Conservation (phyloP, 2,329 filamentous ascomycete genomes). For the Chrysoporthe cubensis region DNA sequence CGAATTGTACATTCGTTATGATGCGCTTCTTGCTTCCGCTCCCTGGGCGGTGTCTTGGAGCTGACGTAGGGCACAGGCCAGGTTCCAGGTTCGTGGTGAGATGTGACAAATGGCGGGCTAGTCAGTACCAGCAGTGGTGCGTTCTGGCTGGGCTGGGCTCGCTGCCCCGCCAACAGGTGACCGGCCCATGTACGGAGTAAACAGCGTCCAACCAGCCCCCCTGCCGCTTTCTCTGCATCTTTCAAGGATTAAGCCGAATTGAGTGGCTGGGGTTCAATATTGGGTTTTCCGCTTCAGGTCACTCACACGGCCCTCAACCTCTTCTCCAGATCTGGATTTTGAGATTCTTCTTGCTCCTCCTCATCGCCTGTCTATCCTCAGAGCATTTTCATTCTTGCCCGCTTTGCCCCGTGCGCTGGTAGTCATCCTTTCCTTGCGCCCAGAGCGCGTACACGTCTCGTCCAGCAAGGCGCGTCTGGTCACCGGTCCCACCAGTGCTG, state of each 20-base stretch:
- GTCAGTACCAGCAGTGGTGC: not conserved
- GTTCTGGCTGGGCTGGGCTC: not conserved
- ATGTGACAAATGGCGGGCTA: not conserved
- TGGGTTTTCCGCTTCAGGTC: constrained; percentile 6
- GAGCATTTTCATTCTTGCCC: not conserved
- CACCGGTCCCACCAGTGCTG: constrained; percentile 16
- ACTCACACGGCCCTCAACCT: constrained; percentile 4
- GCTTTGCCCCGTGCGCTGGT: constrained; percentile 4
- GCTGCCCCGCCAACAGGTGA: constrained; percentile 18
- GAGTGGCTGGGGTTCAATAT: constrained; percentile 15
- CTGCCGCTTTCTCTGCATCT: constrained; percentile 11
- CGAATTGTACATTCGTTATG: not conserved
- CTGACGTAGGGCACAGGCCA: constrained; percentile 7
- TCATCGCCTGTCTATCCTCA: constrained; percentile 1
- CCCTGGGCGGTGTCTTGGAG: not conserved
- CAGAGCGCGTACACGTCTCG: constrained; percentile 24
- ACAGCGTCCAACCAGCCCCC: constrained; percentile 17
- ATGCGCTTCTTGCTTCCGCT: constrained; percentile 2
- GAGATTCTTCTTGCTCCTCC: constrained; percentile 9
- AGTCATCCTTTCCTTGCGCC: constrained; percentile 15
- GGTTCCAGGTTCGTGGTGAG: not conserved
- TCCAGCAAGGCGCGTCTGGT: constrained; percentile 11
- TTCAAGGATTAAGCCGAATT: constrained; percentile 16
- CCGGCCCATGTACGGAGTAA: constrained; percentile 12
- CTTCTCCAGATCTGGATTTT: not conserved